Evolutionary conservation across 306 rosid species (phyloP), one percentile per base, ranked within the genome.

Genomic region (Oemleria cerasiformis): DNA sequence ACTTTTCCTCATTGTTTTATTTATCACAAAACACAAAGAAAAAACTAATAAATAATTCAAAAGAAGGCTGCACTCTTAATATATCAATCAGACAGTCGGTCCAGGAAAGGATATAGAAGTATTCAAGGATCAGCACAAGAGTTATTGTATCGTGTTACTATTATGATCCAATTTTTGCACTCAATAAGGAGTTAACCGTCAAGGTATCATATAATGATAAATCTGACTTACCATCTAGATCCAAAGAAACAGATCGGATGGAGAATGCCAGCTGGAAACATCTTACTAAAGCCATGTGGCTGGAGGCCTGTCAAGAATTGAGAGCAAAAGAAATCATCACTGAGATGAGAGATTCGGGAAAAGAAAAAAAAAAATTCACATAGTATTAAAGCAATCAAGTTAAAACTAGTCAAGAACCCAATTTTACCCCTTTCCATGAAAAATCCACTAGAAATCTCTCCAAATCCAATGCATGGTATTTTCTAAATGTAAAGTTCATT

Each of bases 181-280:
- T 25, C 0, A 4, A 38, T 38, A 51, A n/a, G 16, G 49, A n/a
- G 60, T 34, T 12, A 25, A 16, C 44, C 15, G 30, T 30, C 42
- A 67, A 65, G 4, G 23, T 48, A 53, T 16, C 34, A 67, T 10
- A n/a, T n/a, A 40, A 68, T 50, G 14, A 66, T 13, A 38, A 23
- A 19, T 23, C 39, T 19, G 38, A 81, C 83, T 66, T 65, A 92
- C 97, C 97, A 85, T 92, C 88, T 77, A 76, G 77, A 59, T 86
- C 90, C 81, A 86, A 60, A 58, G 96, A 81, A 73, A 94, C 21
- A 70, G 81, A 83, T 76, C 85, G 72, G 36, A 91, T 85, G 80
- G 99, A 87, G 71, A 94, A 85, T 64, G 97, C 97, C 74, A 94
- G 81, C 87, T 94, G 99, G 87, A 94, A 91, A 78, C 95, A 91